A percentile compares a stretch with the other conserved stretches of the same genome.
phyloP scores from a whole-genome alignment of 257 asterid genomes.

The Leptodermis oblonga region DNA sequence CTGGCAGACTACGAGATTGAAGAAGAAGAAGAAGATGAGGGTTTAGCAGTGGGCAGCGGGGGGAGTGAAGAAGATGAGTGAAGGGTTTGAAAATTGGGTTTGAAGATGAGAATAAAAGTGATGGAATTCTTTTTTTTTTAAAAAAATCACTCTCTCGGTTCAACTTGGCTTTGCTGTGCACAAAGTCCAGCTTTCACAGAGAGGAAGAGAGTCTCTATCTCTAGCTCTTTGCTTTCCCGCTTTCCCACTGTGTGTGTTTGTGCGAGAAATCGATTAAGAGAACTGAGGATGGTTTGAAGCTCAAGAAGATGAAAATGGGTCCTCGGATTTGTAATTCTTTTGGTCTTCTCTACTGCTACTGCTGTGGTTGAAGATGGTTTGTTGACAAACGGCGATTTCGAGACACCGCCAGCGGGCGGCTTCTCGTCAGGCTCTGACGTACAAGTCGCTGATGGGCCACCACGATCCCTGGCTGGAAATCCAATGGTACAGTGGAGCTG shows the following conservation, averaged over 20 bases:
- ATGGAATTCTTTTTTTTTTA: no score
- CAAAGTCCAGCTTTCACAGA: constrained; percentile 1
- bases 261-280: constrained; percentile 1
- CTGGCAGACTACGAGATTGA: no score
- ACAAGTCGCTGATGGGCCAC: constrained; percentile 42
- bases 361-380: constrained; percentile 39
- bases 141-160: constrained; percentile 1
- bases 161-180: background rate
- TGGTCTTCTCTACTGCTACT: constrained; percentile 18
- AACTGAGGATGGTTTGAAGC: constrained; percentile 33
- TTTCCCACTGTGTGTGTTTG: background rate
- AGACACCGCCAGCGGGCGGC: constrained; percentile 76
- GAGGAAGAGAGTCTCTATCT: background rate
- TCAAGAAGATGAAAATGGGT: constrained; percentile 30
- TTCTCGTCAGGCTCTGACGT: constrained; percentile 42
- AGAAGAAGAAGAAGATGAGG: no score
- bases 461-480: constrained; percentile 68
- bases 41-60: no score
- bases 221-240: background rate
- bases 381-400: constrained; percentile 84
- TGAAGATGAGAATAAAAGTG: no score
- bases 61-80: no score
- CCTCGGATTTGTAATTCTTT: constrained; percentile 14
- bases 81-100: no score
- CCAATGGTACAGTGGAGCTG: constrained; percentile 76